phyloP scores from a whole-genome alignment of 2,329 filamentous ascomycete species.

The Exophiala calicioides region DNA sequence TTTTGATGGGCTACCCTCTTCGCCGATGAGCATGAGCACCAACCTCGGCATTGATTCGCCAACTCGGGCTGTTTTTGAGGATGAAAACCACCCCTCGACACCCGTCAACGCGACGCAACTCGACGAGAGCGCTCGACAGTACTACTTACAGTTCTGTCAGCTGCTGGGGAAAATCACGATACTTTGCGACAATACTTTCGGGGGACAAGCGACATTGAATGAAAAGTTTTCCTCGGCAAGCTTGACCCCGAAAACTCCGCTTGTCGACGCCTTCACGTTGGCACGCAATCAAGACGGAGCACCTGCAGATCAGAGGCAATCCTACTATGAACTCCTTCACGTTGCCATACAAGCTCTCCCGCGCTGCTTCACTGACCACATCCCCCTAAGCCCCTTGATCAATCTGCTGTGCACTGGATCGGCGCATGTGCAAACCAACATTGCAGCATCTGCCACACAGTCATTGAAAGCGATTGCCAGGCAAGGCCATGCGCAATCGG shows the following conservation, averaged over 20 bases:
- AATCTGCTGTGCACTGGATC: conserved; percentile 95
- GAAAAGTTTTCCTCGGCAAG: conserved; percentile 80
- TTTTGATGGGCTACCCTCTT: conserved; percentile 39
- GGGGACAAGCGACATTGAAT: conserved; percentile 89
- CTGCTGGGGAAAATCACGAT: conserved; percentile 95
- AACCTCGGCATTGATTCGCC: conserved; percentile 39
- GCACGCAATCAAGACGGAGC: conserved; percentile 76
- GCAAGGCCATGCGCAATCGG: conserved; percentile 89
- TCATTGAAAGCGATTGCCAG: conserved; percentile 93
- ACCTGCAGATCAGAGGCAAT: conserved; percentile 80
- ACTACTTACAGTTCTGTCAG: conserved; percentile 89
- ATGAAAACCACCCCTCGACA: conserved; percentile 34
- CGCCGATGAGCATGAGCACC: conserved; percentile 39
- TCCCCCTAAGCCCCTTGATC: conserved; percentile 89
- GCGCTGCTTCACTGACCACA: conserved; percentile 85
- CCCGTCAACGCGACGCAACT: conserved; percentile 64
- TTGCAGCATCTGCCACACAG: conserved; percentile 86
- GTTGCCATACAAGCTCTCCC: conserved; percentile 94
- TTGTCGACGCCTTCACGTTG: conserved; percentile 92
- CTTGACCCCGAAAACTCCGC: conserved; percentile 80
- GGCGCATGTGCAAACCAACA: conserved; percentile 88
- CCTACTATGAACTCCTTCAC: conserved; percentile 92
- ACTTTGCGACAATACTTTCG: conserved; percentile 95
- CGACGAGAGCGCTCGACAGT: conserved; percentile 75
- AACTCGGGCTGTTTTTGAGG: conserved; percentile 35